A percentile compares a stretch with the other conserved stretches of the same genome.
Evolutionary conservation across 495 filamentous ascomycete species (phyloP).

Genomic region (Podospora fimiseda): DNA sequence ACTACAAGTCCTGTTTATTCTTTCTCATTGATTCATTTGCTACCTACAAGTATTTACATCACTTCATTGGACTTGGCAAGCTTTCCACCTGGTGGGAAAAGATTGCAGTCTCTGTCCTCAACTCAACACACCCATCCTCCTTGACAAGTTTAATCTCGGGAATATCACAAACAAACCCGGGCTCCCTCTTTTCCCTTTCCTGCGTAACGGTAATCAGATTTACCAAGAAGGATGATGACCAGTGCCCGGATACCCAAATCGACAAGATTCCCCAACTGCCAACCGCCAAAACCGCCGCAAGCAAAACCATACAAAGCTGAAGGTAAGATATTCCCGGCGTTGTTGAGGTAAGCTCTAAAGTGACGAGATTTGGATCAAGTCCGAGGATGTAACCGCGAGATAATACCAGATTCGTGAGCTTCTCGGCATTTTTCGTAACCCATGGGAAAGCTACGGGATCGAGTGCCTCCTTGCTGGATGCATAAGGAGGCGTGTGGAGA

Average conservation of each 20-base stretch:
- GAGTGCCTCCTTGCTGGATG: not conserved
- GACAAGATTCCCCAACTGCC: not conserved
- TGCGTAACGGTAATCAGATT: not conserved
- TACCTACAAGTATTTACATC: no score
- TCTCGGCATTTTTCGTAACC: not conserved
- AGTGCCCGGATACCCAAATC: not conserved
- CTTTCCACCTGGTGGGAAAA: not conserved
- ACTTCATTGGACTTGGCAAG: not conserved
- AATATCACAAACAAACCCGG: not conserved
- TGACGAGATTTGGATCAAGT: not conserved
- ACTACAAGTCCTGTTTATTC: no score
- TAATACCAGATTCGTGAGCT: not conserved
- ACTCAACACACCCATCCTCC: not conserved
- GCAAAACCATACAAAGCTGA: not conserved
- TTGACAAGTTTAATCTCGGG: not conserved
- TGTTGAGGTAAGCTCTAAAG: not conserved
- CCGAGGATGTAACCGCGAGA: not conserved
- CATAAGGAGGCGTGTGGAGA: not conserved
- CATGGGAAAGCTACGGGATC: not conserved
- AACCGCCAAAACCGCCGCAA: not conserved
- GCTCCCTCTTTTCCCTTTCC: not conserved
- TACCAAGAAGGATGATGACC: not conserved
- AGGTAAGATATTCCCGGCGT: not conserved
- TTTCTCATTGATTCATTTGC: no score
- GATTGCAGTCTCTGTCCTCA: not conserved